These are phyloP conservation scores for Acidomyces sp. DNA, from an alignment of 495 filamentous ascomycete genomes.

Conservation along the genomic window DNA sequence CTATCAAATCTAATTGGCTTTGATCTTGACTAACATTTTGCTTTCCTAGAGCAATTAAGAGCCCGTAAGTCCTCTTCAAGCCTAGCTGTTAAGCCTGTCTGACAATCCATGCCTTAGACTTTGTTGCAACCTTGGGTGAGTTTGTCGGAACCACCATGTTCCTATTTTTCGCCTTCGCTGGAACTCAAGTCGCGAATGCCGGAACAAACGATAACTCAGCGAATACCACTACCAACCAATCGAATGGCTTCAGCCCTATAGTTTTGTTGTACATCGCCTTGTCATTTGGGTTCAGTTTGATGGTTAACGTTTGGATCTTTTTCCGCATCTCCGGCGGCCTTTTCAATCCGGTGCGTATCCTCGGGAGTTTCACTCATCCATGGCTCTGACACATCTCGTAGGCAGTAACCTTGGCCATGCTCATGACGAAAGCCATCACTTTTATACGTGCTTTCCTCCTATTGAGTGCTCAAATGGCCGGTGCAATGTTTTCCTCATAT, in stretches of 20 bases:
- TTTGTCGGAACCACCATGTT: conserved; percentile 30
- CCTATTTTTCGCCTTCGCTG: conserved; percentile 29
- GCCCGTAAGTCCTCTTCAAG: conserved; percentile 4
- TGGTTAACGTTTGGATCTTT: conserved; percentile 31
- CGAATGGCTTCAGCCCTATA: conserved; percentile 21
- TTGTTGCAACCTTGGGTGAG: conserved; percentile 25
- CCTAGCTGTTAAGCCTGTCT: neutral
- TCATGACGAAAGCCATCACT: conserved; percentile 7
- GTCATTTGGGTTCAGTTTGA: conserved; percentile 27
- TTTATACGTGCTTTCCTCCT: conserved; percentile 17
- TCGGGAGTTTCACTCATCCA: too few species aligned
- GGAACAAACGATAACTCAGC: conserved; percentile 1
- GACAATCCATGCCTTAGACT: conserved; percentile 8
- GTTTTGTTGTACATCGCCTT: conserved; percentile 26
- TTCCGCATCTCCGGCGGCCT: conserved; percentile 28
- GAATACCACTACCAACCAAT: conserved; percentile 13
- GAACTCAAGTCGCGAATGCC: conserved; percentile 26
- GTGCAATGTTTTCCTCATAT: conserved; percentile 16
- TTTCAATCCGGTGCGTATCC: conserved; percentile 19
- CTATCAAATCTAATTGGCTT: too few species aligned
- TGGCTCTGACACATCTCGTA: too few species aligned
- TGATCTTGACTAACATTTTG: too few species aligned
- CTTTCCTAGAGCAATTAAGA: too few species aligned
- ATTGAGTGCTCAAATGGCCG: conserved; percentile 16
- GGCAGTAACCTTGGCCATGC: conserved; percentile 19